These are phyloP conservation scores for Gnetum montanum DNA, from an alignment of 75 land plant species.

Conservation along the genomic window DNA sequence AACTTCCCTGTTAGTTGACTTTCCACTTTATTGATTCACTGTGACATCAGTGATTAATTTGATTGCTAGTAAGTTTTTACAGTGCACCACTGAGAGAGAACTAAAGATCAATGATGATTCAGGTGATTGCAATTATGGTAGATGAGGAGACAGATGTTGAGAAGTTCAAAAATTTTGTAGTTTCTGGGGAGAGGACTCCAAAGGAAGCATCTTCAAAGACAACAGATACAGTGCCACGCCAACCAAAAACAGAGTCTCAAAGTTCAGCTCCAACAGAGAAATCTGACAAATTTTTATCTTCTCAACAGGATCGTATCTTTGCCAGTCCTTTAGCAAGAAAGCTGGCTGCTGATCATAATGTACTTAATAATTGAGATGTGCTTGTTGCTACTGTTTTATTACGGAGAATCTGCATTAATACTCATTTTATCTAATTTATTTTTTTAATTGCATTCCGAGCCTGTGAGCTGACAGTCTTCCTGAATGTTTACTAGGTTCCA, in stretches of 20 bases:
- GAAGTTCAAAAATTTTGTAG: conserved; percentile 68
- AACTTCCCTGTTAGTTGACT: no score
- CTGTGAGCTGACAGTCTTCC: not conserved
- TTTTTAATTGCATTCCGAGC: no score
- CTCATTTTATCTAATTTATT: no score
- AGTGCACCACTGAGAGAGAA: no score
- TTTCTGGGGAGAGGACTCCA: conserved; percentile 47
- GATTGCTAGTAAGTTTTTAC: no score
- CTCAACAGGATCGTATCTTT: conserved; percentile 51
- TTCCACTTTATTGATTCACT: no score
- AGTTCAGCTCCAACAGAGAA: conserved; percentile 28
- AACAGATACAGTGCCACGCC: conserved; percentile 1
- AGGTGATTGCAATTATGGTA: conserved; percentile 82
- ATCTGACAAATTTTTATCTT: conserved; percentile 8
- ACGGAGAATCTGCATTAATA: no score
- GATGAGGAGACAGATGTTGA: conserved; percentile 76
- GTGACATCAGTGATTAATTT: no score
- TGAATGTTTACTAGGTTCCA: conserved; percentile 39
- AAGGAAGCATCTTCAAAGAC: conserved; percentile 17
- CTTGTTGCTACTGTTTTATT: not conserved
- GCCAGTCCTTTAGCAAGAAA: conserved; percentile 86
- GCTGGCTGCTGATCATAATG: conserved; percentile 84
- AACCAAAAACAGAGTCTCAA: conserved; percentile 24
- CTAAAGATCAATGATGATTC: conserved; percentile 4
- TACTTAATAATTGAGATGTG: conserved; percentile 9